Evolutionary conservation across 495 filamentous ascomycete species (phyloP).

Genomic region (Parachaetomium inaequale): DNA sequence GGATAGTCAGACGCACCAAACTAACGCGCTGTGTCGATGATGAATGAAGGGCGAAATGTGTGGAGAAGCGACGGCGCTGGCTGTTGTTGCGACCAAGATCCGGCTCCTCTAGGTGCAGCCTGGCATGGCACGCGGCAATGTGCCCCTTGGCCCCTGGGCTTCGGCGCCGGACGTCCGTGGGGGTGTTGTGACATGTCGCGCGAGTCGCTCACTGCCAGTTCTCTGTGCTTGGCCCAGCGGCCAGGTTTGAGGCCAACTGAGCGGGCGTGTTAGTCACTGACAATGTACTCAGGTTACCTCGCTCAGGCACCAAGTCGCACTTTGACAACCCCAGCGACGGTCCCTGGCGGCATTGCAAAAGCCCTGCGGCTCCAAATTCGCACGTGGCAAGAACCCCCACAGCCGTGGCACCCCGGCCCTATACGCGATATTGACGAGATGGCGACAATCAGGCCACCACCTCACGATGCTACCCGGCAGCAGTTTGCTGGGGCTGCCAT

Average conservation of each 20-base stretch:
- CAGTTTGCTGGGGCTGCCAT: background rate
- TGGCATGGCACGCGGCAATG: background rate
- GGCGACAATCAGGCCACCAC: background rate
- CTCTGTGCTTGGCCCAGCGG: background rate
- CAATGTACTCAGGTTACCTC: background rate
- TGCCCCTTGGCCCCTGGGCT: too few species aligned
- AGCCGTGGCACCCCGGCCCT: background rate
- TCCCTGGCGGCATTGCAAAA: background rate
- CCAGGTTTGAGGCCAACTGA: background rate
- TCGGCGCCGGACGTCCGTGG: constrained; percentile 7
- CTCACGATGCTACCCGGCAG: background rate
- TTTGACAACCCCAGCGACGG: background rate
- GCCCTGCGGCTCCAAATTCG: background rate
- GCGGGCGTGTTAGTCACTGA: background rate
- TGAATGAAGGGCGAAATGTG: background rate
- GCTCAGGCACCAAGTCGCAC: background rate
- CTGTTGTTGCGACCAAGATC: too few species aligned
- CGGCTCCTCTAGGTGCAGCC: background rate
- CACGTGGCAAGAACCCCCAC: constrained; percentile 1
- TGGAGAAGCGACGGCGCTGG: too few species aligned
- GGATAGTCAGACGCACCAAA: background rate
- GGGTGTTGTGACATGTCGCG: background rate
- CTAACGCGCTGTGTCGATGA: background rate
- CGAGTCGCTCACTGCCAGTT: background rate
- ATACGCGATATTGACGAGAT: background rate